A percentile compares a stretch with the other conserved stretches of the same genome.
Evolutionary conservation across 768 basidiomycete species (phyloP).

Genomic region (Fistulinella prunicolor): DNA sequence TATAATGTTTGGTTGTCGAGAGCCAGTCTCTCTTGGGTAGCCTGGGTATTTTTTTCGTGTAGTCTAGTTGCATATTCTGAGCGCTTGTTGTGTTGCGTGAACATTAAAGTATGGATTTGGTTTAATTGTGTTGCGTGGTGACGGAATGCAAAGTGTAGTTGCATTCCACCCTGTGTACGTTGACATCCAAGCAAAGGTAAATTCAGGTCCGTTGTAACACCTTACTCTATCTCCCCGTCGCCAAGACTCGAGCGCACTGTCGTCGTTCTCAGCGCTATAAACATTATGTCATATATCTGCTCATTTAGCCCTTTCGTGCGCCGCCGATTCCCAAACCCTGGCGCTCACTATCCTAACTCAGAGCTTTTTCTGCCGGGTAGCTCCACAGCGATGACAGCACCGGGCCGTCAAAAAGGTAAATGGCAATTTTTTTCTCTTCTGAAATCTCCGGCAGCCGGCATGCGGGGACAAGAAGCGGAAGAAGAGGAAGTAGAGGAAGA

Average conservation of each 20-base stretch:
- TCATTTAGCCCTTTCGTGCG: neutral
- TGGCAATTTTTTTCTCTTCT: neutral
- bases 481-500: neutral
- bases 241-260: neutral
- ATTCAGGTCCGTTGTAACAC: constrained; percentile 24
- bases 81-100: constrained; percentile 11
- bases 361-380: neutral
- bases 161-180: constrained; percentile 9
- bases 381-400: neutral
- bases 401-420: neutral
- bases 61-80: too few species aligned
- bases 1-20: neutral
- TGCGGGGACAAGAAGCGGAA: neutral
- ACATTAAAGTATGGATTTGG: constrained; percentile 21
- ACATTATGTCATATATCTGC: neutral
- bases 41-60: constrained; percentile 9
- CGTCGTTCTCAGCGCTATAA: too few species aligned
- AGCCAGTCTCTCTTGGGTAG: neutral
- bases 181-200: constrained; percentile 19
- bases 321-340: neutral
- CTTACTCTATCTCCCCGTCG: constrained; percentile 5
- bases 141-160: constrained; percentile 14
- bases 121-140: constrained; percentile 24
- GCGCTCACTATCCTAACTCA: neutral
- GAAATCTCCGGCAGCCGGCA: too few species aligned